Percentiles rank a stretch among this genome's conserved stretches.
phyloP scores from a whole-genome alignment of 805 yeast genomes.

The Candida insectalens region DNA sequence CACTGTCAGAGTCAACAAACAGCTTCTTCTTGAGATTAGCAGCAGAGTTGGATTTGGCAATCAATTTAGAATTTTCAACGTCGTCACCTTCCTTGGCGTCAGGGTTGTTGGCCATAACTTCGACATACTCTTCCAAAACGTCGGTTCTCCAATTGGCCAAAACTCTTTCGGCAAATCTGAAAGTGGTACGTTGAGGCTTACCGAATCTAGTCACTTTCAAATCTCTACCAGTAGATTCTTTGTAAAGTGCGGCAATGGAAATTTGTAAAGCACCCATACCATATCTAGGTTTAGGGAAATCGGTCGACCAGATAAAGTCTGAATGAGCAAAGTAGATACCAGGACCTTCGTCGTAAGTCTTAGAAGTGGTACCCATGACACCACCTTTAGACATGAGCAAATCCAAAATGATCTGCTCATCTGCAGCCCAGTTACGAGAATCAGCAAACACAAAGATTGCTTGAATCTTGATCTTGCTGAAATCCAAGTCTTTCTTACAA shows the following conservation, averaged over 20 bases:
- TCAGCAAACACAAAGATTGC: constrained; percentile 88
- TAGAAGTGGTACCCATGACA: constrained; percentile 72
- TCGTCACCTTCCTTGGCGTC: constrained; percentile 1
- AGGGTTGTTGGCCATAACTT: constrained; percentile 20
- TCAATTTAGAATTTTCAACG: not conserved
- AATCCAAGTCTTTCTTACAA: constrained; percentile 50
- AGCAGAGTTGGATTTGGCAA: not conserved
- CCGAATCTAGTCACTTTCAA: constrained; percentile 78
- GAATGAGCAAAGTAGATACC: constrained; percentile 82
- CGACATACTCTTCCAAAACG: constrained; percentile 64
- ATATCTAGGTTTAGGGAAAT: constrained; percentile 70
- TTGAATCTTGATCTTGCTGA: constrained; percentile 57
- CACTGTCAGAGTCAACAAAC: constrained; percentile 22
- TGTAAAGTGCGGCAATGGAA: constrained; percentile 74
- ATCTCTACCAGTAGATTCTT: constrained; percentile 77
- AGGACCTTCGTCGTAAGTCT: constrained; percentile 69
- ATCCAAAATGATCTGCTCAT: constrained; percentile 82
- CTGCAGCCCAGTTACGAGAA: constrained; percentile 88
- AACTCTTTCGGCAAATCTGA: constrained; percentile 73
- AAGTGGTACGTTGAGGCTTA: constrained; percentile 83
- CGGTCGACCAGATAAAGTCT: constrained; percentile 90
- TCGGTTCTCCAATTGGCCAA: constrained; percentile 71
- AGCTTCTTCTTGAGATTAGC: not conserved
- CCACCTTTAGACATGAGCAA: constrained; percentile 69
- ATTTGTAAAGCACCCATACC: constrained; percentile 95